These are phyloP conservation scores for Spergularia azorica DNA, from an alignment of 179 eudicot genomes.

Conservation along the genomic window DNA sequence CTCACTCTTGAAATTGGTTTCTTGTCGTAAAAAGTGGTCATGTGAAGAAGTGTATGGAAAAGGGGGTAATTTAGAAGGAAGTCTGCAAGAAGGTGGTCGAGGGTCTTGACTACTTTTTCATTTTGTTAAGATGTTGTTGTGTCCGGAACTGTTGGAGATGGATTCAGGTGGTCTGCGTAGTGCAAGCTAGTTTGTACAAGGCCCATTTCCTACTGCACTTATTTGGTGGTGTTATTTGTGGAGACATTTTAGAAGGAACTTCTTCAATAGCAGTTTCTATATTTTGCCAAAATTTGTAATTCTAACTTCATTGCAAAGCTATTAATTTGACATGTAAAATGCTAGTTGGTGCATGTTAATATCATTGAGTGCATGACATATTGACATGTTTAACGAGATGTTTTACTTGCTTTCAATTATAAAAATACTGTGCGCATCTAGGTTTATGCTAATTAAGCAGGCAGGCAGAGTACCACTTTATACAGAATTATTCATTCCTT, in stretches of 20 bases:
- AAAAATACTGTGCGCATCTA: neutral
- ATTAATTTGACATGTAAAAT: neutral
- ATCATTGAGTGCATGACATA: too few relatives aligned
- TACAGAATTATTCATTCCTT: neutral
- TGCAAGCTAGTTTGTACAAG: neutral
- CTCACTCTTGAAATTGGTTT: neutral
- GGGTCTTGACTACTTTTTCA: conserved; percentile 1
- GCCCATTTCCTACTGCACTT: neutral
- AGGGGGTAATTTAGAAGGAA: neutral
- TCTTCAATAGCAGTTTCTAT: neutral
- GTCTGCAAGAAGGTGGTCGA: neutral
- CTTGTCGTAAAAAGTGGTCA: neutral
- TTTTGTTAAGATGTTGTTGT: neutral
- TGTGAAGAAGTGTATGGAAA: neutral
- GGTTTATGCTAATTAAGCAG: neutral
- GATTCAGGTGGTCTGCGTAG: neutral
- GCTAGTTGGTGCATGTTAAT: neutral
- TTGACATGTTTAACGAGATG: neutral
- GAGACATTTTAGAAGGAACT: neutral
- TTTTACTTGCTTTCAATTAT: neutral
- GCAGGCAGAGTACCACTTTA: neutral
- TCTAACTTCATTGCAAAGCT: neutral
- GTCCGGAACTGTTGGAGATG: neutral
- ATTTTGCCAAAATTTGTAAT: neutral
- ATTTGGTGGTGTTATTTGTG: neutral